These are phyloP conservation scores for Ricinus communis DNA, from an alignment of 345 rosid genomes.

Conservation along the genomic window DNA sequence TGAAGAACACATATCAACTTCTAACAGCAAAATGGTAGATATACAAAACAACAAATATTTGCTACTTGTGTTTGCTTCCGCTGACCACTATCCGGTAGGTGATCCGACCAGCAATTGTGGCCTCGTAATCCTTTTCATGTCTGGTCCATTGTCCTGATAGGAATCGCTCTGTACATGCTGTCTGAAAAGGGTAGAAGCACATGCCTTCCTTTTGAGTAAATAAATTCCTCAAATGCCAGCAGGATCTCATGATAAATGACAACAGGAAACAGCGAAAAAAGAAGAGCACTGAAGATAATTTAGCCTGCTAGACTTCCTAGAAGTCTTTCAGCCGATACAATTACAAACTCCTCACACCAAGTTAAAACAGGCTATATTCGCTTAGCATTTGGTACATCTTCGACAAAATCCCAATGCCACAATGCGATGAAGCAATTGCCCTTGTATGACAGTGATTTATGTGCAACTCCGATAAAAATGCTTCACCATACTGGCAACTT, in stretches of 20 bases:
- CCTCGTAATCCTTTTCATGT: conserved; percentile 2
- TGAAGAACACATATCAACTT: not conserved
- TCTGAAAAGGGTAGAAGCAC: conserved; percentile 18
- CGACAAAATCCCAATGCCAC: conserved; percentile 15
- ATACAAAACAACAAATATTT: conserved; percentile 15
- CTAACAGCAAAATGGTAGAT: not conserved
- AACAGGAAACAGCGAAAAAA: conserved; percentile 15
- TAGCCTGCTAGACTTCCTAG: conserved; percentile 29
- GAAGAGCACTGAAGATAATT: conserved; percentile 21
- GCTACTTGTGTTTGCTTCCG: not conserved
- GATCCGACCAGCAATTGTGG: not conserved
- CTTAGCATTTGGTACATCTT: conserved; percentile 3
- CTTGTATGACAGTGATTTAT: conserved; percentile 3
- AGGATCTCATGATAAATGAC: conserved; percentile 19
- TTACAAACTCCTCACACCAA: conserved; percentile 37
- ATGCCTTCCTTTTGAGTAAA: conserved; percentile 22
- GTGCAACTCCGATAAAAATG: conserved; percentile 13
- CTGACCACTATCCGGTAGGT: not conserved
- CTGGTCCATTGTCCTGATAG: conserved; percentile 16
- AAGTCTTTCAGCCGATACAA: conserved; percentile 27
- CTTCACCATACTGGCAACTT: conserved; percentile 23
- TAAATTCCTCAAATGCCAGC: conserved; percentile 18
- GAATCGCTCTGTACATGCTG: conserved; percentile 45
- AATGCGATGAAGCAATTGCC: conserved; percentile 10
- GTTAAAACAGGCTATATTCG: conserved; percentile 25